A percentile compares a stretch with the other conserved stretches of the same genome.
phyloP scores from a whole-genome alignment of 139 green algal species.

The Chlamydomonas urium region DNA sequence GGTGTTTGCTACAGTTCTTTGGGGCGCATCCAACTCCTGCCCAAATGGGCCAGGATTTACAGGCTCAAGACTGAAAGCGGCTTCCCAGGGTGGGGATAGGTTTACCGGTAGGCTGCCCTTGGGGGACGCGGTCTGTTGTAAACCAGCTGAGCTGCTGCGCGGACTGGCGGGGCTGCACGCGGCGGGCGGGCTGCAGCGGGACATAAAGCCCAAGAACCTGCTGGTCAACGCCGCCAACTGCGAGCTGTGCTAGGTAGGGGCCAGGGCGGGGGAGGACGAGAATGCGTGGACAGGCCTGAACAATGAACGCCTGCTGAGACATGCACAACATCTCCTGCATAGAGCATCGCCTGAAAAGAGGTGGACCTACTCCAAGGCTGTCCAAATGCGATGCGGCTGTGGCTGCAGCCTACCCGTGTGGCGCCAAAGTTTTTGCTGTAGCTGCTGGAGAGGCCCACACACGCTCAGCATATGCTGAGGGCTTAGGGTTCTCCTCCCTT shows the following conservation, averaged over 20 bases:
- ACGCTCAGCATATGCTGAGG: not conserved
- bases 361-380: not conserved
- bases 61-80: not conserved
- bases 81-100: not conserved
- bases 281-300: no score
- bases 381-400: not conserved
- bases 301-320: no score
- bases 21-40: not conserved
- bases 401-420: not conserved
- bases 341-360: no score
- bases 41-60: not conserved
- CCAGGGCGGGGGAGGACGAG: no score
- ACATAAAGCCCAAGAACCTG: no score
- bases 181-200: no score
- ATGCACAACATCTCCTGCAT: no score
- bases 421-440: not conserved
- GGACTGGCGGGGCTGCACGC: no score
- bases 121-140: not conserved
- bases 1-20: not conserved
- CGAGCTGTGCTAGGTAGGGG: no score
- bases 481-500: no score
- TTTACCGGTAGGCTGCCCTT: not conserved
- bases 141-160: not conserved
- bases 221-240: no score
- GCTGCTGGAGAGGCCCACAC: not conserved